Base-by-base conservation (phyloP, 179 eudicot species). In the Monotropa hypopitys region DNA sequence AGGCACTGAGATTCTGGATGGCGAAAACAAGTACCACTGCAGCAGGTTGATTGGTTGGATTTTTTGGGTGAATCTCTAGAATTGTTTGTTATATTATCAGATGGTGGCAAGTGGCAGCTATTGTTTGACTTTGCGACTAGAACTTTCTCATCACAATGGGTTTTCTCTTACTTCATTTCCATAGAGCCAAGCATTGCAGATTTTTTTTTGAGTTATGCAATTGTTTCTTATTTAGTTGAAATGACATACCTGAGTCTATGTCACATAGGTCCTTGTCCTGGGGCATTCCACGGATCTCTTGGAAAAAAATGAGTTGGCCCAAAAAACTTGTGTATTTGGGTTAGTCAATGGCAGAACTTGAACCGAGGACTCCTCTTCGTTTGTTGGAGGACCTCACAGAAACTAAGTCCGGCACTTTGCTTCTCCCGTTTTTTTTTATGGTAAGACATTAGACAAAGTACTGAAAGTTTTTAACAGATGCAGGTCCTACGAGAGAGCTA, bases 1-100 rank as follows among this genome's bases (percentile, higher is more conserved):
- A 3, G 79, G 83, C 32, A 86, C 92, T 21, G 98, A 94, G 83
- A 84, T 70, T 79, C 84, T 94, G 74, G 98, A 91, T 75, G 97
- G 97, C 54, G 97, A 94, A 68, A 91, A 94, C 84, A 92, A 94
- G 85, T 94, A 90, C 80, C 83, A 84, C 1, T 94, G 98, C 80
- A 81, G 85, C 90, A 89, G 98, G 98, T 94, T 73, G 65, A 80
- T 65, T 65, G 30, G 45, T 10, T 53, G 51, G 65, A 3, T 40
- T 63, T 65, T 5, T 38, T 32, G 0, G 45, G 33, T 66, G 46
- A 16, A 65, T 7, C 70, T 66, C 45, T 6, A 65, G 45, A 66
- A 35, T 12, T 61, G 11, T 61, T 61, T 59, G 40, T 38, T 2
- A 38, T 38, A 38, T 38, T 38, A 3, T 38, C 40, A 38, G 40